Conservation (phyloP, 176 grass and related monocot genomes). For the Hordeum marinum region DNA sequence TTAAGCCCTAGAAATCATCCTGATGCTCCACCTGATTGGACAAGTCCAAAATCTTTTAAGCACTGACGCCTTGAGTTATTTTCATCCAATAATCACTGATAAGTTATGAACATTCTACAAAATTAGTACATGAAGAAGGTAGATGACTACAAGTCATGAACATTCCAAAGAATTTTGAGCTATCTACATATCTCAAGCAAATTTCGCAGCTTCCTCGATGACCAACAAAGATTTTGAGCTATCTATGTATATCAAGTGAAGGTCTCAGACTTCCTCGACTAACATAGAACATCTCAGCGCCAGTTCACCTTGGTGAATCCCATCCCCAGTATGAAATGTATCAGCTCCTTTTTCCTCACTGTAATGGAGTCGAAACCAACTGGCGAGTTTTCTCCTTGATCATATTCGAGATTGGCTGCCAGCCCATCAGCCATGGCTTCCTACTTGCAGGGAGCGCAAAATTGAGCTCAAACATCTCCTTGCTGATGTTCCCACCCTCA, state of each 20-base stretch:
- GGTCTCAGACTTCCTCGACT: no score
- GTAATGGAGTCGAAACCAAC: not conserved
- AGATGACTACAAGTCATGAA: not conserved
- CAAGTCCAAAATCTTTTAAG: not conserved
- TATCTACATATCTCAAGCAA: not conserved
- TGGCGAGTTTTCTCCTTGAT: not conserved
- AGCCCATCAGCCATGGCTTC: conserved; percentile 80
- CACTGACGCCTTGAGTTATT: not conserved
- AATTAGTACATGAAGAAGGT: not conserved
- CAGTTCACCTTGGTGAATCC: not conserved
- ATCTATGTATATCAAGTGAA: no score
- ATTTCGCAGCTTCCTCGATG: not conserved
- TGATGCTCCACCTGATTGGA: not conserved
- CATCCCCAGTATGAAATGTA: not conserved
- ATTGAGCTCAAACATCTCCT: conserved; percentile 99
- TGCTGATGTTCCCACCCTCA: conserved; percentile 79
- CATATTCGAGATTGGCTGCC: conserved; percentile 90
- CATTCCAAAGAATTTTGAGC: not conserved
- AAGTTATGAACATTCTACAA: not conserved
- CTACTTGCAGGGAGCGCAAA: conserved; percentile 59
- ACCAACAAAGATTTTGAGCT: not conserved
- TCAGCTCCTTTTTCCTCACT: not conserved
- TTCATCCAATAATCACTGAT: not conserved
- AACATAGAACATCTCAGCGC: not conserved
- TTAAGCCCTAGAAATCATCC: not conserved